Base-by-base conservation (phyloP, 441 rosid species). In the Populus hybrid region DNA sequence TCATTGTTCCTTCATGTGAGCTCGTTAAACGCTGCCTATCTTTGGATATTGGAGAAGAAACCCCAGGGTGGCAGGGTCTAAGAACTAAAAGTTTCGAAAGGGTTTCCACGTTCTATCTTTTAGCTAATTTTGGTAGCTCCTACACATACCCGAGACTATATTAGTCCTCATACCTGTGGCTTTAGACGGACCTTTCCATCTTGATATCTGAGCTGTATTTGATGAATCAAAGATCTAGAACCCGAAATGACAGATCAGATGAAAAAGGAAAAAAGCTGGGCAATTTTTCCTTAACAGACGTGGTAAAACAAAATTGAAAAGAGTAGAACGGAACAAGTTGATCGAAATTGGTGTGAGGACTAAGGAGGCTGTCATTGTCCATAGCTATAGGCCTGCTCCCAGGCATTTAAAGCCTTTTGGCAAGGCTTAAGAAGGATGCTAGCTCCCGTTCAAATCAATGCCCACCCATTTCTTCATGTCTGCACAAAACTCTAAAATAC, bases 321-420 rank as follows among this genome's bases (percentile, higher is more conserved):
- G 78, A 26, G 38, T n/a, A 71, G 36, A 70, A 65, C 32, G 42
- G 40, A 26, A 46, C 19, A 71, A 70, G 38, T 34, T 76, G 73
- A 72, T 40, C 53, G 16, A 75, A 64, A 73, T 66, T 12, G 38
- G 65, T 71, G 78, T 80, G 77, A 87, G 85, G 81, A 81, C 84
- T 72, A 57, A 63, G 69, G 67, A 71, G 73, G 71, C 12, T 74
- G 78, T 79, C 85, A 40, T n/a, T 77, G 73, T 80, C 85, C 75
- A 23, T 61, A 61, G 28, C 66, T 9, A 61, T 4, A n/a, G 67
- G 82, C 69, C 82, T 79, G 81, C 64, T 59, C 69, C 42, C 50
- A 63, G 64, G 73, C 57, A 73, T 73, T 79, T 67, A 78, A 80
- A 81, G 83, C 9, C 10, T 67, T 81, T 76, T 79, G 83, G 81